These are phyloP conservation scores for Aspergillus fumigatiaffinis DNA, from an alignment of 2,329 filamentous ascomycete genomes.

Conservation along the genomic window DNA sequence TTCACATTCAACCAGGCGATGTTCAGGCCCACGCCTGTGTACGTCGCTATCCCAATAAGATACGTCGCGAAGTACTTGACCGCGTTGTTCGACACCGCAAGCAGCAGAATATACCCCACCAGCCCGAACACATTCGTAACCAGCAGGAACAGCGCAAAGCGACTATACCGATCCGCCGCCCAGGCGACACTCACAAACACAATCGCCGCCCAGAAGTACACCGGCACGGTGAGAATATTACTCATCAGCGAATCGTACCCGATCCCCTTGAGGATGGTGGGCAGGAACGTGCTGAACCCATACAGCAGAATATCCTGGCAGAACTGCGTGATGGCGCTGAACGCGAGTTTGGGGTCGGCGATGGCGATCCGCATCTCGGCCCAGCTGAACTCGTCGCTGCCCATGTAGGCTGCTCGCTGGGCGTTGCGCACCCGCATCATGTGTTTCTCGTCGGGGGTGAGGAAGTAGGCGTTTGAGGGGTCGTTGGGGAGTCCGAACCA, in stretches of 20 bases:
- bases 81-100: constrained; percentile 47
- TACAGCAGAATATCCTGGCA: constrained; percentile 52
- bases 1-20: constrained; percentile 49
- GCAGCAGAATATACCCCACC: constrained; percentile 48
- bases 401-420: constrained; percentile 48
- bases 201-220: constrained; percentile 51
- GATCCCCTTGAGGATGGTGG: constrained; percentile 52
- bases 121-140: constrained; percentile 43
- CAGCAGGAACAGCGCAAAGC: constrained; percentile 30
- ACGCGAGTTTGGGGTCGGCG: constrained; percentile 50
- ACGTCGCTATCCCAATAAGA: constrained; percentile 47
- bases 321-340: constrained; percentile 50
- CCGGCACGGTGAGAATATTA: constrained; percentile 54
- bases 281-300: constrained; percentile 58
- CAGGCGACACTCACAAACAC: constrained; percentile 45
- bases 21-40: constrained; percentile 46
- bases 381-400: constrained; percentile 49
- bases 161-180: constrained; percentile 43
- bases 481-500: constrained; percentile 49
- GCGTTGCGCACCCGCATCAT: constrained; percentile 49
- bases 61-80: constrained; percentile 51
- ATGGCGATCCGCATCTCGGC: constrained; percentile 47
- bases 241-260: constrained; percentile 50
- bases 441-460: constrained; percentile 46
- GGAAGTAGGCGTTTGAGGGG: constrained; percentile 47